Evolutionary conservation across 1,284 basidiomycete genomes (phyloP).

Genomic region (Puccinia brachypodii): DNA sequence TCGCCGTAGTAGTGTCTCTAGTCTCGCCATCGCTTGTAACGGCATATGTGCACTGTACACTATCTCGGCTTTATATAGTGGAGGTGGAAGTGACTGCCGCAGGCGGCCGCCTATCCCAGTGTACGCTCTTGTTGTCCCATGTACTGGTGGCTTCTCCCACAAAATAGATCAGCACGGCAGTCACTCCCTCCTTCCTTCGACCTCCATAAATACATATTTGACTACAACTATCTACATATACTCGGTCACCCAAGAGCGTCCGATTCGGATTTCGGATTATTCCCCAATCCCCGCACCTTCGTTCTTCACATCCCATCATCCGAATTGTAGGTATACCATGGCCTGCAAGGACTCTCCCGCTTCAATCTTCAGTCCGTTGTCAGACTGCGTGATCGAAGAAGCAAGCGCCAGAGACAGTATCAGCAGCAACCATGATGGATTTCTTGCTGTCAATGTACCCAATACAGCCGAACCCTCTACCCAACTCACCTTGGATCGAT

Average conservation of each 20-base stretch:
- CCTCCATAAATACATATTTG: neutral
- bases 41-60: too few relatives aligned
- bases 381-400: slow-evolving; percentile 7
- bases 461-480: neutral
- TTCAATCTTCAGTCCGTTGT: slow-evolving; percentile 14
- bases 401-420: slow-evolving; percentile 9
- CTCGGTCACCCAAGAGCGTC: neutral
- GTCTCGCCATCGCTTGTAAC: too few relatives aligned
- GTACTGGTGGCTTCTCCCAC: too few relatives aligned
- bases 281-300: neutral
- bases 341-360: slow-evolving; percentile 20
- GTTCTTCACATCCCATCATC: neutral
- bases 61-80: too few relatives aligned
- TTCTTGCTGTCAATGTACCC: neutral
- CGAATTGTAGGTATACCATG: neutral
- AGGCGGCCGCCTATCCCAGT: too few relatives aligned
- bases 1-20: too few relatives aligned
- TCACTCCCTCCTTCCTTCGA: neutral
- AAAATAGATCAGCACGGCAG: neutral
- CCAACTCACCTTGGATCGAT: neutral
- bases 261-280: neutral
- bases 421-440: slow-evolving; percentile 13
- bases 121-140: too few relatives aligned
- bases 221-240: neutral
- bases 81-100: too few relatives aligned